A percentile compares a stretch with the other conserved stretches of the same genome.
Conservation (phyloP, 208 protist genomes). For the Wallacemonas sp. region DNA sequence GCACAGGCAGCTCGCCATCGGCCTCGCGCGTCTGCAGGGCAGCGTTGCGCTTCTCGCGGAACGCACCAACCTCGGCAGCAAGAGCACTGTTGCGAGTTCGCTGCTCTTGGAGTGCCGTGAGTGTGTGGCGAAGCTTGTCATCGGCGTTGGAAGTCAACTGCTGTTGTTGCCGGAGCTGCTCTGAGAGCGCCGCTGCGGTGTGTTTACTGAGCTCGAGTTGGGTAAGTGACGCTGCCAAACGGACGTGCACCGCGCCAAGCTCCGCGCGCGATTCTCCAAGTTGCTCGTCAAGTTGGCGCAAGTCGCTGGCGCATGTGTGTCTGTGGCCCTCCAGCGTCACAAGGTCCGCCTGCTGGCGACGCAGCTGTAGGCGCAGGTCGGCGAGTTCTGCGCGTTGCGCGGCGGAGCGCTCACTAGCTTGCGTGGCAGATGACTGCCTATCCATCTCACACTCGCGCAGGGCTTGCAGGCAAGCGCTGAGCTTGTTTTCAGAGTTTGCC, state of each 20-base stretch:
- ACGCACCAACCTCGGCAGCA: background rate
- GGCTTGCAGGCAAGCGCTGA: constrained; percentile 9
- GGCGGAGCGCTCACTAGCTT: background rate
- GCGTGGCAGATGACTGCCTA: background rate
- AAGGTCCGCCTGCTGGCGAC: constrained; percentile 5
- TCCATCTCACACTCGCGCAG: constrained; percentile 10
- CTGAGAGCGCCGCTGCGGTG: background rate
- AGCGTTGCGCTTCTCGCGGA: constrained; percentile 28
- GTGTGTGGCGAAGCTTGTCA: background rate
- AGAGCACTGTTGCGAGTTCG: background rate
- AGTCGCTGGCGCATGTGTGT: background rate
- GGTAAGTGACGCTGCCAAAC: no score
- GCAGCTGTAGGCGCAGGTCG: background rate
- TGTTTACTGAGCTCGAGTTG: no score
- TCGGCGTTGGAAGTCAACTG: background rate
- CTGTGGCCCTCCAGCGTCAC: background rate
- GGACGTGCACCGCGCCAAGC: no score
- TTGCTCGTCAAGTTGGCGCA: background rate
- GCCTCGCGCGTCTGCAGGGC: constrained; percentile 31
- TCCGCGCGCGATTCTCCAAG: background rate
- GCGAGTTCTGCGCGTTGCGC: background rate
- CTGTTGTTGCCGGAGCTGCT: background rate
- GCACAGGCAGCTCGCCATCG: constrained; percentile 30
- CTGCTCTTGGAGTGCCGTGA: background rate
- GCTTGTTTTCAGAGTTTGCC: background rate